Conservation (phyloP, 2,329 filamentous ascomycete genomes). For the Neodidymelliopsis sp. region DNA sequence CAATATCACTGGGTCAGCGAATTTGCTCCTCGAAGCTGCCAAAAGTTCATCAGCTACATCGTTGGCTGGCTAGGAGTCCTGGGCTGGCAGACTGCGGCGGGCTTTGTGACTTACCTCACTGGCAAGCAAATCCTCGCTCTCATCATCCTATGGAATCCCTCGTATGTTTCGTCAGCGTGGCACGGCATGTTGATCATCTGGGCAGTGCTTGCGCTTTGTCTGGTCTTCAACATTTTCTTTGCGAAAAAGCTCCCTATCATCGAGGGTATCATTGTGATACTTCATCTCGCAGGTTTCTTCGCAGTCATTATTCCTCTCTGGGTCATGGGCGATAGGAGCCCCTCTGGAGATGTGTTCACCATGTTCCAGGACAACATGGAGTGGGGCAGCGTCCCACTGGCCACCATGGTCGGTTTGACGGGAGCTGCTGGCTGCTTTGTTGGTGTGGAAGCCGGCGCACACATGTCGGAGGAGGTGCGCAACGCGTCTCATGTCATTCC, state of each 20-base stretch:
- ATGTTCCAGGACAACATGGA: slow-evolving; percentile 42
- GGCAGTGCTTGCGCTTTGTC: slow-evolving; percentile 32
- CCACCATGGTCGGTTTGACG: slow-evolving; percentile 44
- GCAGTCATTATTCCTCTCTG: slow-evolving; percentile 46
- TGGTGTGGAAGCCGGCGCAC: slow-evolving; percentile 33
- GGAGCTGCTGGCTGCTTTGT: slow-evolving; percentile 37
- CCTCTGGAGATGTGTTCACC: slow-evolving; percentile 29
- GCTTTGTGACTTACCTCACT: slow-evolving; percentile 26
- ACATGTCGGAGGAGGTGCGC: slow-evolving; percentile 44
- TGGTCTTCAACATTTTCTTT: slow-evolving; percentile 52
- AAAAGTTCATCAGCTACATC: slow-evolving; percentile 23
- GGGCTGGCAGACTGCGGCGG: slow-evolving; percentile 48
- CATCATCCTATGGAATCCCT: slow-evolving; percentile 48
- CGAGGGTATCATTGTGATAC: slow-evolving; percentile 26
- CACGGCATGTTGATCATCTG: slow-evolving; percentile 57
- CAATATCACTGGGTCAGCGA: slow-evolving; percentile 29
- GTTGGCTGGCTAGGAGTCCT: slow-evolving; percentile 51
- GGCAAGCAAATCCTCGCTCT: slow-evolving; percentile 47
- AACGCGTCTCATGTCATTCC: slow-evolving; percentile 40
- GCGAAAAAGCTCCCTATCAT: slow-evolving; percentile 47
- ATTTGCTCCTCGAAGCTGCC: slow-evolving; percentile 44
- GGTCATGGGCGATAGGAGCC: slow-evolving; percentile 29
- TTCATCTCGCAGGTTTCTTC: slow-evolving; percentile 53
- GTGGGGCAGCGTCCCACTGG: slow-evolving; percentile 45
- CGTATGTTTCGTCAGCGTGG: slow-evolving; percentile 52